A percentile compares a stretch with the other conserved stretches of the same genome.
phyloP scores from a whole-genome alignment of 169 alveolate genomes.

The Plasmodium vinckei region DNA sequence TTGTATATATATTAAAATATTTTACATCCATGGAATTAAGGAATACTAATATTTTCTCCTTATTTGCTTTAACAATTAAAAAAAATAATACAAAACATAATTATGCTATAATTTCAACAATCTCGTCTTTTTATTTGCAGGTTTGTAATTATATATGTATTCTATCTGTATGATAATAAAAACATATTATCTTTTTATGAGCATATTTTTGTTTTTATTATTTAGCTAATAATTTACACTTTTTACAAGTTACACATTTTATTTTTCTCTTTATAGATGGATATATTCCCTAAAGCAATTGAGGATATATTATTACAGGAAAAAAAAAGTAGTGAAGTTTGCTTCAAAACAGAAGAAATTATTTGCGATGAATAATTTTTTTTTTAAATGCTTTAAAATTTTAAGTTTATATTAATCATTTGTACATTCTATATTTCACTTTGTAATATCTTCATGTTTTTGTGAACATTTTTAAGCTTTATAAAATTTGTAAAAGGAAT shows the following conservation, averaged over 20 bases:
- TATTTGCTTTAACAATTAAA: slow-evolving; percentile 55
- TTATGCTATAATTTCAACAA: slow-evolving; percentile 25
- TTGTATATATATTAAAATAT: slow-evolving; percentile 67
- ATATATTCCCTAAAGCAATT: slow-evolving; percentile 46
- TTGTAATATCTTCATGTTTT: too few species aligned
- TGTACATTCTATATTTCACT: too few species aligned
- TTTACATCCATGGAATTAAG: slow-evolving; percentile 49
- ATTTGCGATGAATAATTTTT: slow-evolving; percentile 50
- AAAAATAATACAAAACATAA: slow-evolving; percentile 30
- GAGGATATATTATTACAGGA: slow-evolving; percentile 53
- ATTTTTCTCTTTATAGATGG: slow-evolving; percentile 42
- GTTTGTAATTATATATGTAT: background rate
- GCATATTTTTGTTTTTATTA: background rate
- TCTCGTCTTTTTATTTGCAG: slow-evolving; percentile 65
- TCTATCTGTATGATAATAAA: background rate
- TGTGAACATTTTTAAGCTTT: background rate
- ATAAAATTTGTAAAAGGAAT: slow-evolving; percentile 71
- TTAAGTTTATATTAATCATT: too few species aligned
- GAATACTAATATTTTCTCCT: slow-evolving; percentile 18
- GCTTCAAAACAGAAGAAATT: slow-evolving; percentile 59
- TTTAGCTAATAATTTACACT: background rate
- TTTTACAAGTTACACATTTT: background rate
- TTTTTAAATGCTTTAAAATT: too few species aligned
- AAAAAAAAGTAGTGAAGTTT: slow-evolving; percentile 8
- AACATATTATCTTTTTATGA: background rate